These are phyloP conservation scores for Solanum clarkiae DNA, from an alignment of 257 asterid genomes.

Conservation along the genomic window DNA sequence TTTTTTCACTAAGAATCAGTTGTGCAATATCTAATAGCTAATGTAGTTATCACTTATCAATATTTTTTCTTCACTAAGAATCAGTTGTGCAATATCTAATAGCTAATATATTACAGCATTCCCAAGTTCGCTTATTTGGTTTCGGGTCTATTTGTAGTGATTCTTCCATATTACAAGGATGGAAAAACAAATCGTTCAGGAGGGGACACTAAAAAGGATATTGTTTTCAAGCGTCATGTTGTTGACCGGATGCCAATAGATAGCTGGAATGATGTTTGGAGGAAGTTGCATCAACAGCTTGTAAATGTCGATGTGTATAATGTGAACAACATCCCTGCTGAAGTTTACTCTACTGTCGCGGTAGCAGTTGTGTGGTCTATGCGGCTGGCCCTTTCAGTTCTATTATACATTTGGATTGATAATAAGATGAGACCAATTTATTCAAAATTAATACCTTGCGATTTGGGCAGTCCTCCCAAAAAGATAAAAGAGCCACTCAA, in stretches of 20 bases:
- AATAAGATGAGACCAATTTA: conserved; percentile 78
- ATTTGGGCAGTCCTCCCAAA: conserved; percentile 81
- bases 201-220: conserved; percentile 34
- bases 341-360: conserved; percentile 74
- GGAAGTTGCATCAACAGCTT: conserved; percentile 89
- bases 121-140: not conserved
- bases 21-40: too few species aligned
- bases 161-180: conserved; percentile 76
- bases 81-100: not conserved
- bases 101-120: not conserved
- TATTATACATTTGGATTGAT: conserved; percentile 77
- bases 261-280: conserved; percentile 98
- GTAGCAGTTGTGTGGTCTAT: conserved; percentile 95
- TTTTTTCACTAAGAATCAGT: not conserved
- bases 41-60: not conserved
- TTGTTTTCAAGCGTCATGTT: conserved; percentile 72
- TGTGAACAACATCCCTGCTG: conserved; percentile 58
- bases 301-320: conserved; percentile 80
- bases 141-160: conserved; percentile 41
- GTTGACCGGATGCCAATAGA: conserved; percentile 91
- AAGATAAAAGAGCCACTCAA: conserved; percentile 42
- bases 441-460: conserved; percentile 77
- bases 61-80: not conserved
- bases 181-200: conserved; percentile 28
- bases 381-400: conserved; percentile 90